Base-by-base conservation (phyloP, 441 rosid genomes). In the Macaranga tanarius region DNA sequence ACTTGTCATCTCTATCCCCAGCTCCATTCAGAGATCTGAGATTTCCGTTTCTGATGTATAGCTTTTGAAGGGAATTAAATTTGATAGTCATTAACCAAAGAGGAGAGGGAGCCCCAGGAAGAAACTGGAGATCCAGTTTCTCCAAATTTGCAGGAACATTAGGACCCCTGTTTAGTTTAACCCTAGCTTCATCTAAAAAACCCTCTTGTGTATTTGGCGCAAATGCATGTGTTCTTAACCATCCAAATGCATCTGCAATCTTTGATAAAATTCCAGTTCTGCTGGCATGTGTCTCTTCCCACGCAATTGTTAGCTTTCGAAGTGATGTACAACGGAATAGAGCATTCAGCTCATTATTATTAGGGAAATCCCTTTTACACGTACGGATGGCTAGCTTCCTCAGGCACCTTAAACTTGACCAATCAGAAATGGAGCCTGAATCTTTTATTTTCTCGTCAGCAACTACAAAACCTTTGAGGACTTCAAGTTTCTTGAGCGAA, bases 391-490 rank as follows among this genome's bases (percentile, higher is more conserved):
- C 68, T 62, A 76, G 45, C 52, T 76, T 76, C 69, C 68, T 55
- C 31, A 80, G 65, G 38, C 65, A 55, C 4, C 6, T 15, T 69
- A 80, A 62, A 19, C 63, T 70, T 38, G 10, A 19, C 65, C 76
- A 73, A 55, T 79, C 75, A 50, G 52, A 25, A 50, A 79, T 50
- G 15, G 70, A 63, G 34, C 79, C 70, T 40, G 75, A 44, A 26
- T 38, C 5, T 26, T 5, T 20, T 0, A 15, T 51, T 50, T 72
- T 51, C 58, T 10, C 0, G 16, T 72, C 50, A 20, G 59, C n/a
- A 51, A 79, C 54, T 45, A 76, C 52, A 70, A 79, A 74, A 20
- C 79, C 74, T 40, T 77, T 63, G 1, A 81, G 77, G 47, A 81
- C 79, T 51, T 68, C 75, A 38, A 78, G 81, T 50, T 77, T 71